phyloP scores from a whole-genome alignment of 495 filamentous ascomycete genomes.

The Stereocaulon alpinum region DNA sequence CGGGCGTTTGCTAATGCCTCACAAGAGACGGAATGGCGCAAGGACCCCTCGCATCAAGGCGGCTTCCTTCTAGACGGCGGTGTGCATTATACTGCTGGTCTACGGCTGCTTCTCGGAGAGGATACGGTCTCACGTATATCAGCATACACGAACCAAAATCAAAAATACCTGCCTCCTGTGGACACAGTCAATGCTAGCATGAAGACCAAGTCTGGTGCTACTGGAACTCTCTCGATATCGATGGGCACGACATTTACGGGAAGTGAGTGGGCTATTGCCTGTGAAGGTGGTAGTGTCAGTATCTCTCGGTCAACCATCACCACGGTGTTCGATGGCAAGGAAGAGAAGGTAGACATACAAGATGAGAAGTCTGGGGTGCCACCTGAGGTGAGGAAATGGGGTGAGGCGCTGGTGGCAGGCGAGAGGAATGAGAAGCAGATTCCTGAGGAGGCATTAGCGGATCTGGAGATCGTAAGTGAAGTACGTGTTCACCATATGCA shows the following conservation, averaged over 20 bases:
- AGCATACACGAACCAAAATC: conserved; percentile 5
- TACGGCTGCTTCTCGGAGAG: conserved; percentile 9
- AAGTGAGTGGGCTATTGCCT: conserved; percentile 12
- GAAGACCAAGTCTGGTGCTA: conserved; percentile 8
- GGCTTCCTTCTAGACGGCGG: conserved; percentile 15
- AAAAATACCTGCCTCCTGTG: conserved; percentile 2
- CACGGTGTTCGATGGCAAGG: conserved; percentile 7
- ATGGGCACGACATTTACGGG: conserved; percentile 11
- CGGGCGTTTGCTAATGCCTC: not conserved
- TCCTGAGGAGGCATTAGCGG: conserved; percentile 15
- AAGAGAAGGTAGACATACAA: conserved; percentile 8
- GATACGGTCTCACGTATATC: conserved; percentile 8
- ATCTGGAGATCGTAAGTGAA: conserved; percentile 32
- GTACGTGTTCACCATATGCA: conserved; percentile 34
- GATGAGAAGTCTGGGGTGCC: conserved; percentile 18
- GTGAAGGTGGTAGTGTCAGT: conserved; percentile 15
- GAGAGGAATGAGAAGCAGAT: conserved; percentile 8
- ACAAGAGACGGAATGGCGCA: conserved; percentile 39
- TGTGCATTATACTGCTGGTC: conserved; percentile 8
- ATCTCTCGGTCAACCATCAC: conserved; percentile 5
- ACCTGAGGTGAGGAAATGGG: conserved; percentile 16
- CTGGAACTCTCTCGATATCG: conserved; percentile 14
- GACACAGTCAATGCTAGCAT: conserved; percentile 12
- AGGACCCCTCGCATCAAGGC: conserved; percentile 7
- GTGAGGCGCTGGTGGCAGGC: conserved; percentile 11